These are phyloP conservation scores for Symbiodinium natans DNA, from an alignment of 73 alveolate species.

Conservation along the genomic window DNA sequence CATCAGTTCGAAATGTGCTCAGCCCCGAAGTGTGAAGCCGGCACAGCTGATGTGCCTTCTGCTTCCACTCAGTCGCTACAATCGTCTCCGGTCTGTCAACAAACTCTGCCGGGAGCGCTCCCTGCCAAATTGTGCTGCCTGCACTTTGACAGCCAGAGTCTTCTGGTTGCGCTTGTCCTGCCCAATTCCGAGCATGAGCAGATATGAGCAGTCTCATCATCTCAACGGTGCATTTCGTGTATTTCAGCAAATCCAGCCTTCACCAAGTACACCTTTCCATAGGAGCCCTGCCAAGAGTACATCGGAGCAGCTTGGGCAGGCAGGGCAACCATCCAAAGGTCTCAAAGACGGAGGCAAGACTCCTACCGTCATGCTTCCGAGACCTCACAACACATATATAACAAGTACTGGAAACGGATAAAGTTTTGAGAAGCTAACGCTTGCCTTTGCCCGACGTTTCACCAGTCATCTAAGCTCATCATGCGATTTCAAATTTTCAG, in stretches of 20 bases:
- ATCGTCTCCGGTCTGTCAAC: no score
- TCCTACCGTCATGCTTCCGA: neutral
- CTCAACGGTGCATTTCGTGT: no score
- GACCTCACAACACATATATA: no score
- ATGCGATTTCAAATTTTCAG: no score
- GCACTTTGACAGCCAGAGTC: slow-evolving; percentile 56
- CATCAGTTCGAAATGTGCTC: no score
- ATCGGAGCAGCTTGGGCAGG: neutral
- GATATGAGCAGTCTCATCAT: no score
- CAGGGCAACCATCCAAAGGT: neutral
- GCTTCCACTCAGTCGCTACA: no score
- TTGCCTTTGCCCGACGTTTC: no score
- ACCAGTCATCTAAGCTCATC: no score
- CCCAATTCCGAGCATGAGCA: neutral
- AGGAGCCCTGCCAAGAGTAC: slow-evolving; percentile 51
- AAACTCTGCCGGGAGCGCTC: slow-evolving; percentile 41
- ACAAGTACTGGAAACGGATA: no score
- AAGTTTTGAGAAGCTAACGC: no score
- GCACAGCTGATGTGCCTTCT: no score
- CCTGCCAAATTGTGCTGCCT: slow-evolving; percentile 70
- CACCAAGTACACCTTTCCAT: slow-evolving; percentile 84
- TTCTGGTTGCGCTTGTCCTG: slow-evolving; percentile 53
- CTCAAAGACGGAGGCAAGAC: neutral
- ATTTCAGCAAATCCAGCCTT: slow-evolving; percentile 27
- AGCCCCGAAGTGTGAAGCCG: neutral